phyloP scores from a whole-genome alignment of 257 asterid genomes.

The Scutellaria barbata region DNA sequence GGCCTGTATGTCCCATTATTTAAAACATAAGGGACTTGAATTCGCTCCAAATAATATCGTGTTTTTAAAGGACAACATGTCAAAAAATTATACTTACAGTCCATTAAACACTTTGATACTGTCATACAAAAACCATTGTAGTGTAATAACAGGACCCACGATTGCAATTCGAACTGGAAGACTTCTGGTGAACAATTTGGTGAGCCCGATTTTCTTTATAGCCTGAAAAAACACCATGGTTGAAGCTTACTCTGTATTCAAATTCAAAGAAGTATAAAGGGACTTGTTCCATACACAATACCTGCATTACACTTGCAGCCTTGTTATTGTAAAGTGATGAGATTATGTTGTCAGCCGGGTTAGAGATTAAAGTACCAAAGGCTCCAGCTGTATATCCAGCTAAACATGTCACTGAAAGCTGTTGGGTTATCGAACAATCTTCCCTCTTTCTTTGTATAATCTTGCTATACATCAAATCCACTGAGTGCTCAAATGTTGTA shows the following conservation, averaged over 20 bases:
- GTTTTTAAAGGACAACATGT: neutral
- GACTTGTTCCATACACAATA: conserved; percentile 18
- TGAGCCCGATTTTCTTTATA: conserved; percentile 59
- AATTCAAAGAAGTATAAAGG: neutral
- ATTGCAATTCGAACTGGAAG: conserved; percentile 67
- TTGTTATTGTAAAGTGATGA: conserved; percentile 64
- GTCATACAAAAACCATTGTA: conserved; percentile 81
- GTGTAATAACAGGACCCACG: conserved; percentile 71
- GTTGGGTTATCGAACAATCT: conserved; percentile 69
- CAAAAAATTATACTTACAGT: conserved; percentile 51
- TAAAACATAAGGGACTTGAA: too few relatives aligned
- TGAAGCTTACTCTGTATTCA: neutral
- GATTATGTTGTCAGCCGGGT: conserved; percentile 77
- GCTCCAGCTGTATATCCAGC: conserved; percentile 80
- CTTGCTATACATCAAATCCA: conserved; percentile 57
- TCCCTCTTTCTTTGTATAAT: conserved; percentile 56
- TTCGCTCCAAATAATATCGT: neutral
- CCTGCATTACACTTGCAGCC: conserved; percentile 55
- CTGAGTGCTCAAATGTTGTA: conserved; percentile 75
- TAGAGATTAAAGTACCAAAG: conserved; percentile 66
- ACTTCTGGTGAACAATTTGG: conserved; percentile 66
- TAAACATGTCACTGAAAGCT: conserved; percentile 66
- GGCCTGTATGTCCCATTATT: conserved; percentile 52
- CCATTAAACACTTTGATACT: conserved; percentile 67
- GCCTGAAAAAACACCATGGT: conserved; percentile 48